Base-by-base conservation (phyloP, 2,329 filamentous ascomycete species). In the Fusarium chlamydosporum region DNA sequence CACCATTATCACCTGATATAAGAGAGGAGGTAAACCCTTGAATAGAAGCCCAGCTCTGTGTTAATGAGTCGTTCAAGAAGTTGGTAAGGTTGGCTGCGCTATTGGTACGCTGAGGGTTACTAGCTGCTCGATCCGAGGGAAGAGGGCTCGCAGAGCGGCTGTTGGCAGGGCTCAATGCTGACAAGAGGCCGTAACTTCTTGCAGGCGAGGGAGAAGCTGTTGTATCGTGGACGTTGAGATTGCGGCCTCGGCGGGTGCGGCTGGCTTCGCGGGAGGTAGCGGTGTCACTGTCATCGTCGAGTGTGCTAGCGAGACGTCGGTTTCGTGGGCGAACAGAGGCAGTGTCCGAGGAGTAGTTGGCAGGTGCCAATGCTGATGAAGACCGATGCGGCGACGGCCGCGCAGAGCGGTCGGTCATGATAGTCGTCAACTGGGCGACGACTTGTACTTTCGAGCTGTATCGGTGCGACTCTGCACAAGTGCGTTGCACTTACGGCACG, bases 41-140 rank as follows among this genome's bases (percentile, higher is more conserved):
- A 4, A 88, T 82, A 7, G 85, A 86, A 4, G 83, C 79, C 86
- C 86, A 88, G 72, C 82, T 84, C 33, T 85, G 82, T 3, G 82
- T 77, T 81, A 85, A 86, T 3, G 85, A 83, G 45, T 84, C 82
- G 55, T 83, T 84, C 11, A 87, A 76, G 46, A 87, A 79, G 62
- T 79, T 78, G 20, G 73, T 69, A 42, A 81, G 50, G 42, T 79
- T 78, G 29, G 81, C 79, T 47, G 79, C 76, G 41, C 79, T 80
- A 43, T 79, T 54, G 66, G 70, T 75, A 64, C 61, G 77, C 41
- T 69, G 72, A 23, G 77, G 56, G 68, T 69, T 56, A 61, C 67
- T 38, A 11, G 27, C 77, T 71, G 61, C 79, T 60, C 80, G 81
- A 55, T 80, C 76, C 9, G 80, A 78, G 8, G 84, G 84, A 51